Conservation (phyloP, 768 basidiomycete species). For the Mycena polygramma region DNA sequence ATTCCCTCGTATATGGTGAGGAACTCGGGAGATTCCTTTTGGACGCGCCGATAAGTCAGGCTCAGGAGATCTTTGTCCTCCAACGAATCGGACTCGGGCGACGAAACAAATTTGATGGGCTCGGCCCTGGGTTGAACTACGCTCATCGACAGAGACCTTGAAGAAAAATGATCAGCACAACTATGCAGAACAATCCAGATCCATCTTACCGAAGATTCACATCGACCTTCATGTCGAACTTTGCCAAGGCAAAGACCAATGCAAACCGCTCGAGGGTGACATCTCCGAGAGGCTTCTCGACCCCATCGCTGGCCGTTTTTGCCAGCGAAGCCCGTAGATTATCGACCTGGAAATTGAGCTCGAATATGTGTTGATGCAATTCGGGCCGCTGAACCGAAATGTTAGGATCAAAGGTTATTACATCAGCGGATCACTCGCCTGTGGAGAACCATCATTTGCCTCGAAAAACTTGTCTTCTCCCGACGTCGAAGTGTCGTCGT, state of each 20-base stretch:
- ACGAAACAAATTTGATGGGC: slow-evolving; percentile 76
- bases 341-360: slow-evolving; percentile 90
- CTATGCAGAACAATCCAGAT: not conserved
- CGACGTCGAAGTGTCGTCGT: slow-evolving; percentile 50
- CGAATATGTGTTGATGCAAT: slow-evolving; percentile 74
- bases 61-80: slow-evolving; percentile 77
- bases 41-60: slow-evolving; percentile 83
- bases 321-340: slow-evolving; percentile 83
- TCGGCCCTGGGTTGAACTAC: slow-evolving; percentile 69
- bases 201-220: slow-evolving; percentile 77
- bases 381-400: slow-evolving; percentile 51
- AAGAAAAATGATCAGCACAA: slow-evolving; percentile 26
- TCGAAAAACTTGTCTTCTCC: slow-evolving; percentile 78
- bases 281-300: slow-evolving; percentile 83
- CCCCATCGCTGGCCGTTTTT: slow-evolving; percentile 70
- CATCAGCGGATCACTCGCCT: slow-evolving; percentile 54
- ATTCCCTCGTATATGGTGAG: slow-evolving; percentile 82
- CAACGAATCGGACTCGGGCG: slow-evolving; percentile 56
- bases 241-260: slow-evolving; percentile 78
- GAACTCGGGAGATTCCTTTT: slow-evolving; percentile 90
- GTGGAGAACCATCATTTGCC: slow-evolving; percentile 70
- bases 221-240: slow-evolving; percentile 90
- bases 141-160: slow-evolving; percentile 81
- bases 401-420: slow-evolving; percentile 1
- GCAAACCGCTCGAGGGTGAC: slow-evolving; percentile 84